Conservation (phyloP, 2,329 filamentous ascomycete genomes). For the Diplocarpon rosae region DNA sequence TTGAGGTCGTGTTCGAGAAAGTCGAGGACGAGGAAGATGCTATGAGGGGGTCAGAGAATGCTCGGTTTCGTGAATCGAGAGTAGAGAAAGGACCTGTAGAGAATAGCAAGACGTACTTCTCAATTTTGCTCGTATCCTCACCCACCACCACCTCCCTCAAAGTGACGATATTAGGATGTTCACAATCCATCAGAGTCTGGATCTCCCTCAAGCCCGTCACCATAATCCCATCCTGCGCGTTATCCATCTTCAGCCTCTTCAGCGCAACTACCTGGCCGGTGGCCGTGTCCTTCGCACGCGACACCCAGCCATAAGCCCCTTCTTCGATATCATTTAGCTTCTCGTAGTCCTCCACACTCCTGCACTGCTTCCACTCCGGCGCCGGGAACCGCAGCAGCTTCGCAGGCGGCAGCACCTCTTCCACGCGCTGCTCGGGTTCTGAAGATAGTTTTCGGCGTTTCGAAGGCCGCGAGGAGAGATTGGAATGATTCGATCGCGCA, state of each 20-base stretch:
- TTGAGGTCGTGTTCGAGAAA: slow-evolving; percentile 97
- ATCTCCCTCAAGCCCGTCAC: slow-evolving; percentile 92
- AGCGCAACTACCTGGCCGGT: slow-evolving; percentile 79
- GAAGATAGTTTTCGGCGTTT: slow-evolving; percentile 48
- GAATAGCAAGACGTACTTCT: slow-evolving; percentile 35
- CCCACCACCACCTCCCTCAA: slow-evolving; percentile 79
- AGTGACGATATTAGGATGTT: slow-evolving; percentile 72
- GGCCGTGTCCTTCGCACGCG: slow-evolving; percentile 61
- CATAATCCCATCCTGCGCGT: slow-evolving; percentile 61
- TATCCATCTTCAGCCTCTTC: slow-evolving; percentile 87
- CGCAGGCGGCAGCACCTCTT: slow-evolving; percentile 31
- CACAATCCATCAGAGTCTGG: slow-evolving; percentile 71
- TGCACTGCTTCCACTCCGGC: slow-evolving; percentile 55
- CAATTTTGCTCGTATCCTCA: slow-evolving; percentile 41
- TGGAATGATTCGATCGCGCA: slow-evolving; percentile 10
- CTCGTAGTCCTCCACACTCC: slow-evolving; percentile 80
- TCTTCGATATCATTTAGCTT: slow-evolving; percentile 95
- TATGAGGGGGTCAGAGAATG: slow-evolving; percentile 28
- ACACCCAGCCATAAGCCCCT: slow-evolving; percentile 91
- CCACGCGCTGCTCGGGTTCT: slow-evolving; percentile 19
- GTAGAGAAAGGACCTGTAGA: neutral
- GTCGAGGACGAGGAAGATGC: slow-evolving; percentile 89
- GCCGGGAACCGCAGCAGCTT: slow-evolving; percentile 62
- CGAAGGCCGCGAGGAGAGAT: slow-evolving; percentile 40
- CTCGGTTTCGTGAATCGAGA: neutral